phyloP scores from a whole-genome alignment of 345 rosid genomes.

The Lepidium didymum region DNA sequence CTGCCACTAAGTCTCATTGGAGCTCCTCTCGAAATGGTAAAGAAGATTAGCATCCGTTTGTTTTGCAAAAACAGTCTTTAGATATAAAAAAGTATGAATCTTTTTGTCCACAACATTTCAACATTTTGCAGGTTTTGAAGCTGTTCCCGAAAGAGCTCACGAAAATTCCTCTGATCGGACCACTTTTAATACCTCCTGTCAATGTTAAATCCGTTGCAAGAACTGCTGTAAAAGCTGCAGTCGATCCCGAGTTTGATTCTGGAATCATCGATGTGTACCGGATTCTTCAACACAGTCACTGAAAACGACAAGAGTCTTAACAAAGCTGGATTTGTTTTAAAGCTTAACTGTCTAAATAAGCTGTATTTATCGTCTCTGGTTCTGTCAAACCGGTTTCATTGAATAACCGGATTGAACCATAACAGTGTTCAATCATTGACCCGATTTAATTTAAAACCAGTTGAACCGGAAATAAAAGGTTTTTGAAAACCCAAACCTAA shows the following conservation, averaged over 20 bases:
- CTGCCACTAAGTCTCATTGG: conserved; percentile 53
- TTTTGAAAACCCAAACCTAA: background rate
- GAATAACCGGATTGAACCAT: background rate
- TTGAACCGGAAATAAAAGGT: background rate
- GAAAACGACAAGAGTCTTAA: background rate
- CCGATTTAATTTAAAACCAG: background rate
- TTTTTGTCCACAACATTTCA: background rate
- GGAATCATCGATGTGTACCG: conserved; percentile 47
- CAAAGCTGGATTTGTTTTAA: background rate
- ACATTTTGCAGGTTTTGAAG: conserved; percentile 44
- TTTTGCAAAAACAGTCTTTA: background rate
- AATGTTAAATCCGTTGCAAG: conserved; percentile 45
- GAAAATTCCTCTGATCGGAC: conserved; percentile 47
- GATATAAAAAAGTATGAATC: background rate
- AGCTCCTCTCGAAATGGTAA: conserved; percentile 58
- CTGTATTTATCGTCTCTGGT: background rate
- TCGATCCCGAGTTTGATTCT: conserved; percentile 38
- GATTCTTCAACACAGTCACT: conserved; percentile 32
- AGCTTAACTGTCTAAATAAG: background rate
- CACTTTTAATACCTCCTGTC: conserved; percentile 53
- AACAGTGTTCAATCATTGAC: background rate
- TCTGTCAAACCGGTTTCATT: background rate
- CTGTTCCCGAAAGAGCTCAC: conserved; percentile 39
- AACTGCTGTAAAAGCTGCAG: conserved; percentile 53
- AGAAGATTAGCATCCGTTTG: background rate